A percentile compares a stretch with the other conserved stretches of the same genome.
Evolutionary conservation across 129 eudicot species (phyloP).

Genomic region (Flaveria ramosissima): DNA sequence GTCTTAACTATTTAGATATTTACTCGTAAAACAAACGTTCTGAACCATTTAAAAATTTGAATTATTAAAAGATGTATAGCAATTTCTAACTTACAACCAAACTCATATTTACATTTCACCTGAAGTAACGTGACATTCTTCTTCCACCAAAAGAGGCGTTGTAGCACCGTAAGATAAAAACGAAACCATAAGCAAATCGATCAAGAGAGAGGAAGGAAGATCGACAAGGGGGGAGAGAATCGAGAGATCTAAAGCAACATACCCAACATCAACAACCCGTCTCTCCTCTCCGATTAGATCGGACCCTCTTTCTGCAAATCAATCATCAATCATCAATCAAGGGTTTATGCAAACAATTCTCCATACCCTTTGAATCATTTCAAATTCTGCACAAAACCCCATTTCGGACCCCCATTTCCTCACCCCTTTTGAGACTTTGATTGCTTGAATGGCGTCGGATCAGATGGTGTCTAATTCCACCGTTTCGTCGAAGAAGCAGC

Average conservation of each 20-base stretch:
- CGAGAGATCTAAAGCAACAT: constrained; percentile 9
- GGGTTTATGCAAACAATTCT: constrained; percentile 43
- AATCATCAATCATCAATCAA: constrained; percentile 24
- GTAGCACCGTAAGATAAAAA: background rate
- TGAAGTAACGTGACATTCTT: background rate
- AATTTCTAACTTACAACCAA: too few relatives aligned
- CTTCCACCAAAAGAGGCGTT: background rate
- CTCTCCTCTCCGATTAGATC: constrained; percentile 66
- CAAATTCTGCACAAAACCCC: constrained; percentile 11
- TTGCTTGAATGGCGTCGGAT: constrained; percentile 68
- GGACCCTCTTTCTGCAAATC: constrained; percentile 39
- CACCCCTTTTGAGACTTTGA: background rate
- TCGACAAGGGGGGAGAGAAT: constrained; percentile 5
- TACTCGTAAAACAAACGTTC: too few relatives aligned
- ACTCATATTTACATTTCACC: too few relatives aligned
- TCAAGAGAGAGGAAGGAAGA: constrained; percentile 5
- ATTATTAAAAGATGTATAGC: too few relatives aligned
- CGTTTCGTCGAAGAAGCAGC: constrained; percentile 55
- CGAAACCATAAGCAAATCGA: background rate
- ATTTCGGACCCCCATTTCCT: background rate
- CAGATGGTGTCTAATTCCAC: constrained; percentile 47
- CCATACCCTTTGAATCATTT: constrained; percentile 21
- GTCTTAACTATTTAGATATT: too few relatives aligned
- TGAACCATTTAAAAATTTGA: too few relatives aligned
- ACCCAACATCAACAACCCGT: constrained; percentile 1